Percentiles rank a stretch among this genome's conserved stretches.
These are phyloP conservation scores for Verticillium longisporum DNA, from an alignment of 2,329 filamentous ascomycete species.

Conservation along the genomic window DNA sequence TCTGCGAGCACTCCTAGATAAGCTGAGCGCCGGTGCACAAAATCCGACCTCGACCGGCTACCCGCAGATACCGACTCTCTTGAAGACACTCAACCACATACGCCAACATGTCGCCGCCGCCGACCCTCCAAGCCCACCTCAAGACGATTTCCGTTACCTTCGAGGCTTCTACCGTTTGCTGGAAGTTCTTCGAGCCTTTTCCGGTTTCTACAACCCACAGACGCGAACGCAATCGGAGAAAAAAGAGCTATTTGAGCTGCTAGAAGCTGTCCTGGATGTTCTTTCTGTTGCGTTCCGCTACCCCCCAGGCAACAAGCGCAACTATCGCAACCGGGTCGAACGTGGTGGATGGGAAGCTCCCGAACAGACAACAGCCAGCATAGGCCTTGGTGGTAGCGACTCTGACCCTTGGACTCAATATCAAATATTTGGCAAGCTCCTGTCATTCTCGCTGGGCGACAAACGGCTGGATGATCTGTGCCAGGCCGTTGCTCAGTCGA, in stretches of 20 bases:
- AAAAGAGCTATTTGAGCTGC: conserved; percentile 56
- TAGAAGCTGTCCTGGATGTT: conserved; percentile 66
- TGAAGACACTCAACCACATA: conserved; percentile 55
- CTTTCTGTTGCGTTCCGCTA: conserved; percentile 68
- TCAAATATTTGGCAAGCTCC: conserved; percentile 74
- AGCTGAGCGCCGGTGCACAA: conserved; percentile 28
- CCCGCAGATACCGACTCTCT: conserved; percentile 39
- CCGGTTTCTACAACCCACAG: conserved; percentile 68
- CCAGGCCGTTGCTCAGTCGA: conserved; percentile 34
- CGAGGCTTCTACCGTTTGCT: conserved; percentile 72
- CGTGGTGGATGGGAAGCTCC: conserved; percentile 73
- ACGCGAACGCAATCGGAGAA: conserved; percentile 57
- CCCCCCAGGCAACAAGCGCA: conserved; percentile 81
- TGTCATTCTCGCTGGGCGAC: conserved; percentile 76
- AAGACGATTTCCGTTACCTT: conserved; percentile 78
- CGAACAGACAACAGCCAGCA: conserved; percentile 64
- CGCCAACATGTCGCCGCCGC: conserved; percentile 53
- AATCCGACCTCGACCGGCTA: conserved; percentile 31
- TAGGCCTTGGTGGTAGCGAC: conserved; percentile 57
- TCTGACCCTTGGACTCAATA: conserved; percentile 61
- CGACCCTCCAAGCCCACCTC: conserved; percentile 41
- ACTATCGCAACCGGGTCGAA: conserved; percentile 71
- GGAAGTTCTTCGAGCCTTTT: conserved; percentile 60
- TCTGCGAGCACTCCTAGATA: conserved; percentile 47
- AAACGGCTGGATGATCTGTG: conserved; percentile 67